A percentile compares a stretch with the other conserved stretches of the same genome.
Conservation (phyloP, 148 eudicot species). For the Dysphania ambrosioides region DNA sequence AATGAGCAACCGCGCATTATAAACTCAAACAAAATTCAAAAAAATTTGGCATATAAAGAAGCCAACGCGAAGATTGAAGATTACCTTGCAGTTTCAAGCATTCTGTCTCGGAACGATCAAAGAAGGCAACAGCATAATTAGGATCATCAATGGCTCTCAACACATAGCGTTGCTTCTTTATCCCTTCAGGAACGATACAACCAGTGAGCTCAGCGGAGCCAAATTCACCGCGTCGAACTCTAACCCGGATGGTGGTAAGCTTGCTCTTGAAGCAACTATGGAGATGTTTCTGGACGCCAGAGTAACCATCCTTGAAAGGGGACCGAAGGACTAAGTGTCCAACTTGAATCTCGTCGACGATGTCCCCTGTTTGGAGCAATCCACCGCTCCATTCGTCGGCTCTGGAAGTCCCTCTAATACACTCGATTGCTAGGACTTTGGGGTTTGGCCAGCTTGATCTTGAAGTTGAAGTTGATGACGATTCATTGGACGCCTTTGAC, state of each 20-base stretch:
- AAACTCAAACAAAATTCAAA: no score
- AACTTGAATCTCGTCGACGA: constrained; percentile 59
- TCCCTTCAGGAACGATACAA: constrained; percentile 65
- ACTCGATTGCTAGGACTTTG: constrained; percentile 61
- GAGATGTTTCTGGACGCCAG: constrained; percentile 62
- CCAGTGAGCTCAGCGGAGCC: constrained; percentile 62
- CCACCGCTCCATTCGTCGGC: constrained; percentile 87
- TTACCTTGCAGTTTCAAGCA: constrained; percentile 75
- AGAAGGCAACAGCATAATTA: constrained; percentile 66
- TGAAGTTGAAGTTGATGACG: constrained; percentile 16
- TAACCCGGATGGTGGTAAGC: constrained; percentile 46
- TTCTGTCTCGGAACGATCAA: constrained; percentile 69
- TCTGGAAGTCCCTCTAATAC: constrained; percentile 60
- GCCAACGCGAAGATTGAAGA: not conserved
- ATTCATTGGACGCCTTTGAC: constrained; percentile 11
- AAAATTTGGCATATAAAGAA: not conserved
- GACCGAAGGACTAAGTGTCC: constrained; percentile 34
- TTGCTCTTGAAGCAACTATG: constrained; percentile 55
- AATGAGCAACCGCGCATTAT: no score
- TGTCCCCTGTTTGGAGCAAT: constrained; percentile 74
- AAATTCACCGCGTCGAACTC: constrained; percentile 51
- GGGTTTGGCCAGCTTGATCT: not conserved
- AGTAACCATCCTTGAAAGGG: constrained; percentile 66
- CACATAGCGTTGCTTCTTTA: constrained; percentile 58
- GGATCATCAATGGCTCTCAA: constrained; percentile 73